A percentile compares a stretch with the other conserved stretches of the same genome.
Evolutionary conservation across 177 flowering plant species (phyloP).

Genomic region (Tripterygium wilfordii): DNA sequence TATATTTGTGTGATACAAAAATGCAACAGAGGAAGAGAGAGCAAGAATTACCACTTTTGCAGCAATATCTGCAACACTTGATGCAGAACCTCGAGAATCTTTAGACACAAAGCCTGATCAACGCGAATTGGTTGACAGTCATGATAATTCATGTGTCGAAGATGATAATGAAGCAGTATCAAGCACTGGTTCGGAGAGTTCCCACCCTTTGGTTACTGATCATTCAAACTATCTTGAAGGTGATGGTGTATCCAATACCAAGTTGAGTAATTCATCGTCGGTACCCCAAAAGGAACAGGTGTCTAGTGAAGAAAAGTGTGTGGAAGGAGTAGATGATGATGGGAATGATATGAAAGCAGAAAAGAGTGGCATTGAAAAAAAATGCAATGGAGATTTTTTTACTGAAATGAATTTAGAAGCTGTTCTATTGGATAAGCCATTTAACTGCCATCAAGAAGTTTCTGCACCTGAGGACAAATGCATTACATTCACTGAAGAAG

Average conservation of each 20-base stretch:
- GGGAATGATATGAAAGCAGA: constrained; percentile 1
- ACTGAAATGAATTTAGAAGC: constrained; percentile 9
- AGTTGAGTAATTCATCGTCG: constrained; percentile 9
- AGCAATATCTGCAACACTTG: constrained; percentile 2
- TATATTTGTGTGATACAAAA: constrained; percentile 5
- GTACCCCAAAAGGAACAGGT: constrained; percentile 2
- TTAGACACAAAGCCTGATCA: constrained; percentile 8
- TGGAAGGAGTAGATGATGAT: not conserved
- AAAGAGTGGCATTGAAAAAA: not conserved
- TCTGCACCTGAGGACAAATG: constrained; percentile 15
- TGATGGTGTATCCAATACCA: not conserved
- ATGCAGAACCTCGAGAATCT: constrained; percentile 8
- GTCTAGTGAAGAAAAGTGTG: constrained; percentile 2
- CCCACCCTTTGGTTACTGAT: too few relatives aligned
- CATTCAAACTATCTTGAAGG: too few relatives aligned
- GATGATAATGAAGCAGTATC: not conserved
- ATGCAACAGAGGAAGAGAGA: constrained; percentile 20
- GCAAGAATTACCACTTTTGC: constrained; percentile 3
- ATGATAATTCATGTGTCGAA: constrained; percentile 4
- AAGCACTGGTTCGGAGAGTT: too few relatives aligned
- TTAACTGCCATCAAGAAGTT: constrained; percentile 10
- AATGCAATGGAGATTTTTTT: constrained; percentile 2
- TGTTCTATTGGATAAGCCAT: constrained; percentile 5
- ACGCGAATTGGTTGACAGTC: constrained; percentile 2
- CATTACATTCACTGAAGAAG: constrained; percentile 14